Base-by-base conservation (phyloP, 2,329 filamentous ascomycete species). In the Neurospora sp. region DNA sequence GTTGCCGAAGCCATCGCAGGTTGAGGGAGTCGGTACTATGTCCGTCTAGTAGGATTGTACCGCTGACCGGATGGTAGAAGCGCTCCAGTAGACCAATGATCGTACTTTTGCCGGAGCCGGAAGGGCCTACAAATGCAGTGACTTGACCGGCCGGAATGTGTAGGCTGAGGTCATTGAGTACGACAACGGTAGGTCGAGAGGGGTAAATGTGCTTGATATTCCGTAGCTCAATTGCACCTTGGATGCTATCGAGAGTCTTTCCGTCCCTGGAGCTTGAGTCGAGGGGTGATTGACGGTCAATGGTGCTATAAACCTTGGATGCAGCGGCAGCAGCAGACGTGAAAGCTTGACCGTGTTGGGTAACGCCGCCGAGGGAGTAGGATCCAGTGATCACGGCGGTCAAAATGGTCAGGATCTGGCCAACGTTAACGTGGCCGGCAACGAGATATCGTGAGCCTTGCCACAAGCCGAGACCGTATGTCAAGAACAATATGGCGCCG, bases 371-470 rank as follows among this genome's bases (percentile, higher is more conserved):
- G 38, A 99, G 83, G 70, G 93, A 92, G 81, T 97, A 97, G 4
- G 95, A 93, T 68, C 95, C 96, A 71, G 97, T 94, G 85, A 98
- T 93, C 76, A 97, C 90, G 40, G 93, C 87, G 86, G 98, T 90
- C 79, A 97, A 85, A 74, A 97, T 93, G 38, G 90, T 97, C 40
- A 98, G 80, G 28, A 98, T 87, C 52, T 89, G 84, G 4, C 89
- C 88, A 2, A 97, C 85, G 8, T 84, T 81, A 5, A 92, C 86
- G n/a, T 90, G 85, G 4, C 87, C 87, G 33, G 86, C 80, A 9
- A 93, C 85, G 42, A 97, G 80, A 77, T 91, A 97, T 68, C 87
- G 85, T 74, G 89, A 92, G 28, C 93, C 93, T 83, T 93, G 89
- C 93, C 93, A 97, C 81, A 97, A 97, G 46, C 91, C 90, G 67